These are phyloP conservation scores for Cyberlindnera saturnus DNA, from an alignment of 805 yeast genomes.

Conservation along the genomic window DNA sequence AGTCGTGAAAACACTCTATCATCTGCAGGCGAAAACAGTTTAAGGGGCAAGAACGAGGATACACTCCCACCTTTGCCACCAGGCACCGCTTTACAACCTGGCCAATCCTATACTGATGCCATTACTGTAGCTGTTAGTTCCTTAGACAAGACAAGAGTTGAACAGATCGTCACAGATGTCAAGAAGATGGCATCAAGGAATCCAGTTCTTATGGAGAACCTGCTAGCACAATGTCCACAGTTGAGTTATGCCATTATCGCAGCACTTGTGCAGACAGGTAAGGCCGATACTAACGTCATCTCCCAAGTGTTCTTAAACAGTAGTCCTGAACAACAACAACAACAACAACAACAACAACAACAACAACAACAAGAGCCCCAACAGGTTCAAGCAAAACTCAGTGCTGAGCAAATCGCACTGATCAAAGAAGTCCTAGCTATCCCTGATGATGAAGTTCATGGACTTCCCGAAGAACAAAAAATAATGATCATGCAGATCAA, in stretches of 20 bases:
- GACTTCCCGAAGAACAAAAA: conserved; percentile 47
- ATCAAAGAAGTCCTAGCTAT: conserved; percentile 47
- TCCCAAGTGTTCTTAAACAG: conserved; percentile 34
- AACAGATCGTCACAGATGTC: conserved; percentile 48
- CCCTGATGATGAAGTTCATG: conserved; percentile 43
- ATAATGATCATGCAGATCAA: conserved; percentile 21
- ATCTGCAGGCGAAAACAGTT: background rate
- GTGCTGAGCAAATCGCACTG: conserved; percentile 36
- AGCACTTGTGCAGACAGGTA: conserved; percentile 36
- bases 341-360: background rate
- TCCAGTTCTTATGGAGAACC: conserved; percentile 50
- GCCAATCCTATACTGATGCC: conserved; percentile 27
- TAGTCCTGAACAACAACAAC: background rate
- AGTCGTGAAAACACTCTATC: conserved; percentile 42
- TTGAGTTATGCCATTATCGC: conserved; percentile 79
- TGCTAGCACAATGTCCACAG: conserved; percentile 73
- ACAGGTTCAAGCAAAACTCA: conserved; percentile 15
- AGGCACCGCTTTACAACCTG: conserved; percentile 38
- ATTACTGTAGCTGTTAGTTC: conserved; percentile 41
- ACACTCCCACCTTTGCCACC: conserved; percentile 47
- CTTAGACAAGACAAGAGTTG: conserved; percentile 42
- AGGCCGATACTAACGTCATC: conserved; percentile 4
- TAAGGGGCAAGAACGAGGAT: conserved; percentile 6
- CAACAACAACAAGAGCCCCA: background rate
- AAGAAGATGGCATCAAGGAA: conserved; percentile 50